Conservation (phyloP, 306 rosid genomes). For the Sindora glabra region DNA sequence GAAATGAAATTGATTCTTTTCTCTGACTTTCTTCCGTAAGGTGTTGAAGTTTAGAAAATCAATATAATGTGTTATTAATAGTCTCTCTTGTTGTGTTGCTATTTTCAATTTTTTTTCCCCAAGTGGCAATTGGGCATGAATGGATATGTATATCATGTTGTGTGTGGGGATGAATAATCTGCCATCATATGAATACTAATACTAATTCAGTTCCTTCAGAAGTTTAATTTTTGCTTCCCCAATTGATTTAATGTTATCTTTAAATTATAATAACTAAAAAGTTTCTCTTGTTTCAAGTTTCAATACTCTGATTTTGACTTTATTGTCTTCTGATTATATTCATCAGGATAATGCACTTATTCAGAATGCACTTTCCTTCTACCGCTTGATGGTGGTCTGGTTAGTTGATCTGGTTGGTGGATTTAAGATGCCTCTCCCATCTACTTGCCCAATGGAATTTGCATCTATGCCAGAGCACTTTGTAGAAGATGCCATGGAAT, state of each 20-base stretch:
- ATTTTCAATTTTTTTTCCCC: constrained; percentile 6
- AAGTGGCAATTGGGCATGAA: constrained; percentile 2
- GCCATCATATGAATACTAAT: too few relatives aligned
- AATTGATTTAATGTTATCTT: not conserved
- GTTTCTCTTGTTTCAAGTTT: constrained; percentile 6
- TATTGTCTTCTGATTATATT: constrained; percentile 13
- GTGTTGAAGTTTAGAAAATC: not conserved
- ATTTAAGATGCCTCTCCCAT: constrained; percentile 89
- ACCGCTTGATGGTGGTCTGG: constrained; percentile 90
- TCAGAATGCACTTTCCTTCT: constrained; percentile 74
- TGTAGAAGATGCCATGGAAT: constrained; percentile 98
- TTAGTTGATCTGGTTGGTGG: constrained; percentile 94
- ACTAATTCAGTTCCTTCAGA: not conserved
- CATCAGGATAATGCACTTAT: constrained; percentile 69
- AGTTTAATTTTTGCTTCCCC: constrained; percentile 1
- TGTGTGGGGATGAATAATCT: not conserved
- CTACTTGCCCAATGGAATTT: constrained; percentile 73
- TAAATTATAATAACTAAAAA: not conserved
- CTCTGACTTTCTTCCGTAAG: not conserved
- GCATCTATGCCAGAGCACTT: constrained; percentile 96
- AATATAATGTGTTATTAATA: not conserved
- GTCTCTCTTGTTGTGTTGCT: not conserved
- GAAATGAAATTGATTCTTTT: not conserved
- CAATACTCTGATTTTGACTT: constrained; percentile 1
- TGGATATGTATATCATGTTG: constrained; percentile 4